phyloP scores from a whole-genome alignment of 1,284 basidiomycete species.

The Chiua sp. region DNA sequence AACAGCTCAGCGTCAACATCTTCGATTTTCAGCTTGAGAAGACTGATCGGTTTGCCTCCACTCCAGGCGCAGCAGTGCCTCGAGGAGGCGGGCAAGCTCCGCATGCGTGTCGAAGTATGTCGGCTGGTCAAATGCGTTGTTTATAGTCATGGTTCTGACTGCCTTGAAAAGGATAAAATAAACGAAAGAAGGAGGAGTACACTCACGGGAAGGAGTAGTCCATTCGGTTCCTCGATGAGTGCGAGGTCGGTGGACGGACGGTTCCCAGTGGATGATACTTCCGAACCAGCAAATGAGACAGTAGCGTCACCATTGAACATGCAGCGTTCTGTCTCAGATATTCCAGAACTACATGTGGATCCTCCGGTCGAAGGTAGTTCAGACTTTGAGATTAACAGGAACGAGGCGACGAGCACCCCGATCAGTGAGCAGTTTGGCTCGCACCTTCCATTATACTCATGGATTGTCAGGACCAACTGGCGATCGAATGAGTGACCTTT shows the following conservation, averaged over 20 bases:
- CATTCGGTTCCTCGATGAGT: neutral
- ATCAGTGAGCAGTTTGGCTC: slow-evolving; percentile 1
- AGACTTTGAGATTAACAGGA: neutral
- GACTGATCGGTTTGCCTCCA: slow-evolving; percentile 8
- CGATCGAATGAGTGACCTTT: neutral
- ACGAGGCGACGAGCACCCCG: slow-evolving; percentile 5
- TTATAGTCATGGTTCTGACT: neutral
- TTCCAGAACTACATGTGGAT: neutral
- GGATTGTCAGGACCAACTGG: neutral
- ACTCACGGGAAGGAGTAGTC: slow-evolving; percentile 2
- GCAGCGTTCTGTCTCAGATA: neutral
- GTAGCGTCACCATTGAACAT: slow-evolving; percentile 2
- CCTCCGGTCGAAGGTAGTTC: neutral
- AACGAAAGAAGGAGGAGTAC: neutral
- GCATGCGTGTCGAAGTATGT: slow-evolving; percentile 10
- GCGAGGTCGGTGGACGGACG: neutral
- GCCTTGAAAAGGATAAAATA: slow-evolving; percentile 11
- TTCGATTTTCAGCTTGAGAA: neutral
- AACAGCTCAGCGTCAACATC: neutral
- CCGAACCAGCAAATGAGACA: neutral
- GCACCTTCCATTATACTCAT: neutral
- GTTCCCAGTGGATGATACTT: neutral
- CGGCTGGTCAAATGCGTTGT: neutral
- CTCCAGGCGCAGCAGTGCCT: slow-evolving; percentile 2
- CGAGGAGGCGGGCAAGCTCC: slow-evolving; percentile 9